Base-by-base conservation (phyloP, 192 early-diverging fungal genomes). In the Gamsiella multidivaricata region DNA sequence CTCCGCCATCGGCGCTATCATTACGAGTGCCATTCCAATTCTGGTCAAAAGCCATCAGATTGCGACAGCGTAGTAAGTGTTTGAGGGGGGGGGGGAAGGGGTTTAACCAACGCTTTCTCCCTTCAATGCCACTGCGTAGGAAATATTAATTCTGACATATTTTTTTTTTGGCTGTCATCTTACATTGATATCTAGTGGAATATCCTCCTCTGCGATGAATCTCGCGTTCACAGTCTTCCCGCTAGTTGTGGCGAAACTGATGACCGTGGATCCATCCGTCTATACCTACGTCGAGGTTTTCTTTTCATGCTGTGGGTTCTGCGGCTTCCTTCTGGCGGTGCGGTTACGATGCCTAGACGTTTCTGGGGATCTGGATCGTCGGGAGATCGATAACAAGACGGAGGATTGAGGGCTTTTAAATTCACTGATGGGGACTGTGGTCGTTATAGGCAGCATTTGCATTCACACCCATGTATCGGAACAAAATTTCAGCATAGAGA, bases 11-110 rank as follows among this genome's bases (percentile, higher is more conserved):
- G 89, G 89, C 12, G 87, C 86, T 15, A 86, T 84, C 11, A 75
- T 91, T 23, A 90, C 88, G 81, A 89, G 89, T 3, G 85, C 87
- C 9, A 79, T 91, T 39, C 88, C 90, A 8, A 80, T 73, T 32
- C 73, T 89, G 31, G 85, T 89, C n/a, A 79, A 87, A 53, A 80
- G 84, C 26, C 66, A 80, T 41, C 68, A 70, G 37, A 68, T 72
- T 14, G 79, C 62, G 6, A 69, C 69, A 23, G 69, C 79, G 1
- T 72, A 72, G 79, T 81, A 74, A 41, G 74, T 63, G 18, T 26
- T 5, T 17, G n/a, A n/a, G n/a, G n/a, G n/a, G n/a, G n/a, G n/a
- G n/a, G n/a, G n/a, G n/a, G n/a, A n/a, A n/a, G n/a, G n/a, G n/a
- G n/a, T n/a, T n/a, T n/a, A n/a, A n/a, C n/a, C n/a, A n/a, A n/a